Conservation (phyloP, 352 stramenopile species). For the Globisporangium ultimum region DNA sequence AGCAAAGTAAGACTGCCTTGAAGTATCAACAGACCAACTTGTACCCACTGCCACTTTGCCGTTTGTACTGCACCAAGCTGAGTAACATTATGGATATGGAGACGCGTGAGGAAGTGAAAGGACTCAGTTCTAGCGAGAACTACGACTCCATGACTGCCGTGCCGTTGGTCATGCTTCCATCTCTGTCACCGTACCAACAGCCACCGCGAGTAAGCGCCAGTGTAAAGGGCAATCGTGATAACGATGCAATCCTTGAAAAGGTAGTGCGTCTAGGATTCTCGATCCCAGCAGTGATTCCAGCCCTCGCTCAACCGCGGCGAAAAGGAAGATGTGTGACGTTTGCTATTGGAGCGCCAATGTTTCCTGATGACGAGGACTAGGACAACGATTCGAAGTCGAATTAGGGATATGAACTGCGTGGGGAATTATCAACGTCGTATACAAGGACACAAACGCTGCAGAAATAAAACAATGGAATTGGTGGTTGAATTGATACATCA, state of each 20-base stretch:
- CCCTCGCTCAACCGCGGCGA: slow-evolving; percentile 8
- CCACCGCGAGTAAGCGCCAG: not conserved
- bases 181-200: slow-evolving; percentile 11
- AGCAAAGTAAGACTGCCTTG: slow-evolving; percentile 6
- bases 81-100: slow-evolving; percentile 3
- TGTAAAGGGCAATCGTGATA: not conserved
- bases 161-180: slow-evolving; percentile 16
- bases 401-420: no score
- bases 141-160: not conserved
- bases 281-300: slow-evolving; percentile 12
- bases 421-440: no score
- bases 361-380: slow-evolving; percentile 24
- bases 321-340: slow-evolving; percentile 12
- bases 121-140: not conserved
- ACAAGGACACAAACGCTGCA: no score
- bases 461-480: no score
- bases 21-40: slow-evolving; percentile 5
- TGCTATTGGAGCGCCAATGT: slow-evolving; percentile 23
- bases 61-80: slow-evolving; percentile 6
- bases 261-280: slow-evolving; percentile 5
- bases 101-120: not conserved
- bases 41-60: slow-evolving; percentile 10
- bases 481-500: no score
- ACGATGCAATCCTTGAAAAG: not conserved
- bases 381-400: no score